A percentile compares a stretch with the other conserved stretches of the same genome.
Evolutionary conservation across 2,329 filamentous ascomycete species (phyloP).

Genomic region (Aurifilum marmelostoma): DNA sequence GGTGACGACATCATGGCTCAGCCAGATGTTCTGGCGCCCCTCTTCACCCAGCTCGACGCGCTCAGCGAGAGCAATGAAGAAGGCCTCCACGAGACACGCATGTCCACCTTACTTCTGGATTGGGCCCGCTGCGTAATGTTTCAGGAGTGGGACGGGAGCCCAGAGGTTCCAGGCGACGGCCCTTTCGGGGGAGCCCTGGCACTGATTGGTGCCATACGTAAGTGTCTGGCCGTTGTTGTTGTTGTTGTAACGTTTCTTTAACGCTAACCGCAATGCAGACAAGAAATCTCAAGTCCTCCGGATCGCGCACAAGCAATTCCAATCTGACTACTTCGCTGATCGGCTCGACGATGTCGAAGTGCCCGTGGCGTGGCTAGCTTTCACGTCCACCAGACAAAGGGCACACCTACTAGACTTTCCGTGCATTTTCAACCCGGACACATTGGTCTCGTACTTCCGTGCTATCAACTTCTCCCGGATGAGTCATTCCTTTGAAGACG

Average conservation of each 20-base stretch:
- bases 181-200: conserved; percentile 77
- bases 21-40: conserved; percentile 49
- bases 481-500: conserved; percentile 76
- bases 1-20: conserved; percentile 39
- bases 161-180: conserved; percentile 69
- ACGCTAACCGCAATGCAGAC: conserved; percentile 48
- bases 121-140: conserved; percentile 77
- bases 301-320: conserved; percentile 70
- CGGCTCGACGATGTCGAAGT: conserved; percentile 74
- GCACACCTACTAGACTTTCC: conserved; percentile 80
- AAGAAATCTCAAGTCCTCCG: conserved; percentile 65
- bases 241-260: conserved; percentile 12
- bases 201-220: conserved; percentile 73
- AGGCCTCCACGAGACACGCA: conserved; percentile 59
- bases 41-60: conserved; percentile 59
- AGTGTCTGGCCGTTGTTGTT: conserved; percentile 41
- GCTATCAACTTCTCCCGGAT: conserved; percentile 86
- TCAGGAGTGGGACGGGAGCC: conserved; percentile 78
- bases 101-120: conserved; percentile 64
- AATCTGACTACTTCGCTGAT: conserved; percentile 75
- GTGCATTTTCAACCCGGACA: conserved; percentile 75
- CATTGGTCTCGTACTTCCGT: conserved; percentile 81
- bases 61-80: conserved; percentile 53
- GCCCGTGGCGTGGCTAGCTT: conserved; percentile 72
- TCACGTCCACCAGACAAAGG: conserved; percentile 61